Base-by-base conservation (phyloP, 345 rosid species). In the Melaleuca alternifolia region DNA sequence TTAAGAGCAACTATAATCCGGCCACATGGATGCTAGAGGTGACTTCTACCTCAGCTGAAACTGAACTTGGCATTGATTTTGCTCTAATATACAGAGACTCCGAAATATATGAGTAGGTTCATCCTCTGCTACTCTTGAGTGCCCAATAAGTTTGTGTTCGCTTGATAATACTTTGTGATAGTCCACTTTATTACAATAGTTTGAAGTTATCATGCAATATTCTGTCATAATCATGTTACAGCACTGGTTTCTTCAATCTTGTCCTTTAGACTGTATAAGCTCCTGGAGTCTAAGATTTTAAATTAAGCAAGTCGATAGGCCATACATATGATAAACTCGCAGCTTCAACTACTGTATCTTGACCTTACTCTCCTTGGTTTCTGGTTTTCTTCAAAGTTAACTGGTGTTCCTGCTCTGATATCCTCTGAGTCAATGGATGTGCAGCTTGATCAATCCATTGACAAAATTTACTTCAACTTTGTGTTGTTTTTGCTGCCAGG, bases 11-110 rank as follows among this genome's bases (percentile, higher is more conserved):
- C 56, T 90, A 90, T 84, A 96, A 96, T 87, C 99, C 99, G 41
- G 94, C 96, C 51, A 95, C 98, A 84, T 95, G 99, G 98, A 91
- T 95, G 93, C 84, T 96, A 82, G 97, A 94, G 65, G 91, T 93
- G 50, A 91, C 96, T 87, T 94, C 95, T 84, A 85, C 86, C 77
- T 94, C 95, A 8, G 86, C 91, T 28, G 98, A 96, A 91, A 71
- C 85, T 81, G 92, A 94, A 81, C 93, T 92, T 51, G 90, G 93
- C 30, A 61, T 93, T 7, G 98, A 95, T 91, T 96, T 94, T 84
- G 93, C 91, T 24, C 82, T 91, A 87, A 89, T 91, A 77, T 96
- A 94, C 88, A 87, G 83, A 37, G 89, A 86, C 13, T 95, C 99
- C 0, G 18, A 87, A 86, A 88, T 95, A 83, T 86, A 79, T 85